phyloP scores from a whole-genome alignment of 2,329 filamentous ascomycete genomes.

The Lasiodiplodia sp. region DNA sequence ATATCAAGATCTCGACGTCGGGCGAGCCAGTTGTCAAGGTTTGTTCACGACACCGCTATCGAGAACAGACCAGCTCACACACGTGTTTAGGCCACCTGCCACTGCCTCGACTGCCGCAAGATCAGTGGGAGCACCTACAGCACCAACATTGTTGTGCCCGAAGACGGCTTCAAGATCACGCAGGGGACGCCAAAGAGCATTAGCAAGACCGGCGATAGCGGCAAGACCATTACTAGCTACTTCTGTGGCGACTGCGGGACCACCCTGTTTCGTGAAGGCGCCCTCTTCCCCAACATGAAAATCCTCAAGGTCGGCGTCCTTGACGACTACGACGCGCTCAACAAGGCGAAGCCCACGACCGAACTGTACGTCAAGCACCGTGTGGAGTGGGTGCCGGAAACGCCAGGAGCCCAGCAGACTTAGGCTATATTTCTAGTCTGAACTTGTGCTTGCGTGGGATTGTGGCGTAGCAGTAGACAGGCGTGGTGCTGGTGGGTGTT shows the following conservation, averaged over 20 bases:
- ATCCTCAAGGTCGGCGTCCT: slow-evolving; percentile 26
- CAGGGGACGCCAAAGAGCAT: slow-evolving; percentile 60
- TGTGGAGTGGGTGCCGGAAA: slow-evolving; percentile 49
- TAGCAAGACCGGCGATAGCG: slow-evolving; percentile 59
- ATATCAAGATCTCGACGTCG: slow-evolving; percentile 55
- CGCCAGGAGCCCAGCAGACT: slow-evolving; percentile 10
- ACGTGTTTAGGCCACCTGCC: slow-evolving; percentile 37
- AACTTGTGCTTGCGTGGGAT: background rate
- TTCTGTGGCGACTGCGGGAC: slow-evolving; percentile 53
- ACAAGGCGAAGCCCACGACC: slow-evolving; percentile 43
- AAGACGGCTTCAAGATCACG: slow-evolving; percentile 54
- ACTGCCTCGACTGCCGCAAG: slow-evolving; percentile 66
- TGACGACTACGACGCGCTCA: slow-evolving; percentile 29
- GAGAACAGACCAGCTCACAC: background rate
- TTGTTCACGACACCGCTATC: background rate
- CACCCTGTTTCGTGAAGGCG: slow-evolving; percentile 7
- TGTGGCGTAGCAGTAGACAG: background rate
- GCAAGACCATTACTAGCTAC: slow-evolving; percentile 61
- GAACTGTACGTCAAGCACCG: slow-evolving; percentile 51
- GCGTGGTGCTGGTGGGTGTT: background rate
- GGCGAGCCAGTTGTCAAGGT: slow-evolving; percentile 50
- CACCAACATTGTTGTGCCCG: slow-evolving; percentile 57
- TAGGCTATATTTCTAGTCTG: background rate
- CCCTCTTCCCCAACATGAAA: background rate
- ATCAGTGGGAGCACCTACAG: slow-evolving; percentile 62